phyloP scores from a whole-genome alignment of 2,329 filamentous ascomycete genomes.

The Amesomyces nigricolor region DNA sequence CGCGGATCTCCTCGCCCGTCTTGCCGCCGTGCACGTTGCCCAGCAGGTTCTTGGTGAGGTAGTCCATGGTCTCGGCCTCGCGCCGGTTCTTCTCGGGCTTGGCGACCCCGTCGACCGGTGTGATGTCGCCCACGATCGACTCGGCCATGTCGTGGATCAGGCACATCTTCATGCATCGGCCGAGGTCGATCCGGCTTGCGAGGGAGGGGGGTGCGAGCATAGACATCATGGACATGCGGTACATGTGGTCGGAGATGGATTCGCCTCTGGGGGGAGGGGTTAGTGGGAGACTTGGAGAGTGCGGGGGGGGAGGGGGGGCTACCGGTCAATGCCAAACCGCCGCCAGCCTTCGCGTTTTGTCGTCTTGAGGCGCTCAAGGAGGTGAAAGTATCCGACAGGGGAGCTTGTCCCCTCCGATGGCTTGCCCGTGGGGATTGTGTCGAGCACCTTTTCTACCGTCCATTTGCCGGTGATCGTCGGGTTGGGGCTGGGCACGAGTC shows the following conservation, averaged over 20 bases:
- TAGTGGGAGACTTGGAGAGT: slow-evolving; percentile 1
- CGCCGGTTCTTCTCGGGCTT: slow-evolving; percentile 87
- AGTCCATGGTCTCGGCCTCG: slow-evolving; percentile 88
- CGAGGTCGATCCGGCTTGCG: slow-evolving; percentile 64
- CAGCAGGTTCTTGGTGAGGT: slow-evolving; percentile 67
- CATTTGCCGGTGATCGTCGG: slow-evolving; percentile 44
- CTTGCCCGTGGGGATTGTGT: slow-evolving; percentile 54
- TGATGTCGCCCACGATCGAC: slow-evolving; percentile 91
- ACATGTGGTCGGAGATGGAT: slow-evolving; percentile 98
- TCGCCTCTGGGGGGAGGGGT: slow-evolving; percentile 56
- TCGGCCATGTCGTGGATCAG: slow-evolving; percentile 98
- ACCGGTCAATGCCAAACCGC: slow-evolving; percentile 69
- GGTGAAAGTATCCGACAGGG: slow-evolving; percentile 87
- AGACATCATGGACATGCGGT: slow-evolving; percentile 95
- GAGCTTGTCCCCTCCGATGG: slow-evolving; percentile 58
- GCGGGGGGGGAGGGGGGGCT: slow-evolving; percentile 16
- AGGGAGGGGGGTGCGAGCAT: slow-evolving; percentile 81
- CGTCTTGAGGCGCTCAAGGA: slow-evolving; percentile 90
- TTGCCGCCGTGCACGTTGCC: slow-evolving; percentile 66
- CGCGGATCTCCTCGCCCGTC: slow-evolving; percentile 62
- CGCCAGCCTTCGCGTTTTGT: slow-evolving; percentile 95
- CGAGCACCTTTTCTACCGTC: slow-evolving; percentile 58
- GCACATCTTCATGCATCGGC: slow-evolving; percentile 89
- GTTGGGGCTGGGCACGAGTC: slow-evolving; percentile 32
- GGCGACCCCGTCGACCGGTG: slow-evolving; percentile 76